These are phyloP conservation scores for Endogone sp. DNA, from an alignment of 192 early-diverging fungal species.

Conservation along the genomic window DNA sequence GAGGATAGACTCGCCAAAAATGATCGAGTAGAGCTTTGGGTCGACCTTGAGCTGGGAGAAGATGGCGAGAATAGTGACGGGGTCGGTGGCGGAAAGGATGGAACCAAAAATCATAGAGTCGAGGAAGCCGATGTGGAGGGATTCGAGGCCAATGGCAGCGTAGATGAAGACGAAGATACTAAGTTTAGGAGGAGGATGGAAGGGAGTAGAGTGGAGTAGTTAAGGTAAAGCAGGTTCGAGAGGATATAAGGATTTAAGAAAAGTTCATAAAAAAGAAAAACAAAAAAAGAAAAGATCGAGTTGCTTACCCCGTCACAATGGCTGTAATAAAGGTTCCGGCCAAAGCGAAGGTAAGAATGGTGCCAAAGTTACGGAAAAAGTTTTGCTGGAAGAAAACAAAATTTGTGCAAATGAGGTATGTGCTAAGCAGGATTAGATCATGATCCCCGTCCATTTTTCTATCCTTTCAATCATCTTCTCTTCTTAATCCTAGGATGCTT, in stretches of 20 bases:
- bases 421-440: no score
- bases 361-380: conserved; percentile 86
- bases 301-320: conserved; percentile 76
- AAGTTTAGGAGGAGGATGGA: no score
- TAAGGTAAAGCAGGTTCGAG: neutral
- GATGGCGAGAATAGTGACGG: conserved; percentile 93
- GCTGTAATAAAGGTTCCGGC: conserved; percentile 90
- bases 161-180: conserved; percentile 66
- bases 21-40: conserved; percentile 90
- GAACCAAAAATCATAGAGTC: conserved; percentile 95
- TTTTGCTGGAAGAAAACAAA: conserved; percentile 41
- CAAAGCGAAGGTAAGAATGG: conserved; percentile 92
- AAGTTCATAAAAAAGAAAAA: conserved; percentile 6
- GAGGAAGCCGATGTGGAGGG: conserved; percentile 69
- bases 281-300: neutral
- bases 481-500: no score
- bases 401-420: no score
- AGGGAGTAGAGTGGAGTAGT: neutral
- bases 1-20: conserved; percentile 93
- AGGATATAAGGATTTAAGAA: conserved; percentile 10
- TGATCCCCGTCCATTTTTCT: no score
- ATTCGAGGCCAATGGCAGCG: conserved; percentile 65
- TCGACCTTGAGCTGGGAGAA: conserved; percentile 94
- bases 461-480: neutral
- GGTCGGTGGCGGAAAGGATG: conserved; percentile 94